A percentile compares a stretch with the other conserved stretches of the same genome.
These are phyloP conservation scores for Sisymbrium irio DNA, from an alignment of 345 rosid species.

Conservation along the genomic window DNA sequence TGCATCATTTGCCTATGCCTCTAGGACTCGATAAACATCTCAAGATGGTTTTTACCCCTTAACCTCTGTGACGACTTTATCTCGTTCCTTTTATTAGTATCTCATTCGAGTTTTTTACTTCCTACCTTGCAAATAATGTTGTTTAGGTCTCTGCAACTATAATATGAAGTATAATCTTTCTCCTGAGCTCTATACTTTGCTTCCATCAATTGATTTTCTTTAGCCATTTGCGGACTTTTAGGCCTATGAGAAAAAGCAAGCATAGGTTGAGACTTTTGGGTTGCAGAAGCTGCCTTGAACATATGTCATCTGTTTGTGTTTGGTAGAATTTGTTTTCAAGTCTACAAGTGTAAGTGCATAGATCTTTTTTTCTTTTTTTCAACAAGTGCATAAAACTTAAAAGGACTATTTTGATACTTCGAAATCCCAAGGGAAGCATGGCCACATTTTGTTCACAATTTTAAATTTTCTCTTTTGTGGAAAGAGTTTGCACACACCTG, in stretches of 20 bases:
- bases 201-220: neutral
- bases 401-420: neutral
- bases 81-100: neutral
- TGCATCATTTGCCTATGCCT: conserved; percentile 54
- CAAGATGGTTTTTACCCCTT: neutral
- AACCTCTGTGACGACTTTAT: neutral
- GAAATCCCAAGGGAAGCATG: neutral
- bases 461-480: neutral
- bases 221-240: neutral
- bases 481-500: neutral
- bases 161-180: conserved; percentile 7
- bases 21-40: conserved; percentile 43
- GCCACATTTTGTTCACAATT: conserved; percentile 1
- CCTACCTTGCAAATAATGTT: conserved; percentile 14
- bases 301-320: neutral
- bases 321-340: no score
- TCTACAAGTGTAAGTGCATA: no score
- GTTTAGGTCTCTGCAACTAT: conserved; percentile 12
- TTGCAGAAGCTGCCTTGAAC: neutral
- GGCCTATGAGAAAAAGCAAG: neutral
- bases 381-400: no score
- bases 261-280: neutral
- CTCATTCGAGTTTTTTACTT: conserved; percentile 6
- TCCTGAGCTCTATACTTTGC: neutral
- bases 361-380: no score